Base-by-base conservation (phyloP, 1,284 basidiomycete species). In the Ustilago trichophora region DNA sequence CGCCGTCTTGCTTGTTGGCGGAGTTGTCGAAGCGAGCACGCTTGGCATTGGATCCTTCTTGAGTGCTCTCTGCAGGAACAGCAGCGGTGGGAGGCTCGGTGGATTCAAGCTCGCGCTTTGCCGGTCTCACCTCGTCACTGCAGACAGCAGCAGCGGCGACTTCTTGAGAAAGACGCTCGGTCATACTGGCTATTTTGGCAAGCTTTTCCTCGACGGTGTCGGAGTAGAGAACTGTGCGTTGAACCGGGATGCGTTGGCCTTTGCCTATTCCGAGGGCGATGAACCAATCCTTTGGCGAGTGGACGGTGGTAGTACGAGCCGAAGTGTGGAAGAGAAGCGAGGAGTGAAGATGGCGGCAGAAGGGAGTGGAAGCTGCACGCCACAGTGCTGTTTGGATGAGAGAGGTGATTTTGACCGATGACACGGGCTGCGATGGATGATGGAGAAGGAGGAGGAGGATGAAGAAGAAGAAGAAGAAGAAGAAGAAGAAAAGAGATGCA, bases 1-100 rank as follows among this genome's bases (percentile, higher is more conserved):
- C 38, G 31, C 32, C 46, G 12, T 25, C 25, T 21, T 35, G 25
- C 29, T 24, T 27, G 7, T 13, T 26, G 27, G n/a, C n/a, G n/a
- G n/a, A n/a, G n/a, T 50, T 4, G 40, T 62, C 65, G 32, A 68
- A 57, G 13, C 64, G 64, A 8, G 64, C 51, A 3, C 55, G 46
- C 31, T 65, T 65, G 25, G 34, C 22, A 4, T 26, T 11, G 13
- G 29, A n/a, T 15, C 25, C 16, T 2, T 21, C 38, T 24, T 19
- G 13, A 15, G 32, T 37, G n/a, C n/a, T n/a, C n/a, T n/a, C n/a
- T n/a, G n/a, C n/a, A n/a, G n/a, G n/a, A n/a, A n/a, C n/a, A n/a
- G n/a, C n/a, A n/a, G 27, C 27, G n/a, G n/a, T n/a, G 27, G 27
- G 7, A 29, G 13, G 13, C 8, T 29, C 27, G 8, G 27, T 7